Evolutionary conservation across 306 rosid species (phyloP).

Genomic region (Biancaea sappan): DNA sequence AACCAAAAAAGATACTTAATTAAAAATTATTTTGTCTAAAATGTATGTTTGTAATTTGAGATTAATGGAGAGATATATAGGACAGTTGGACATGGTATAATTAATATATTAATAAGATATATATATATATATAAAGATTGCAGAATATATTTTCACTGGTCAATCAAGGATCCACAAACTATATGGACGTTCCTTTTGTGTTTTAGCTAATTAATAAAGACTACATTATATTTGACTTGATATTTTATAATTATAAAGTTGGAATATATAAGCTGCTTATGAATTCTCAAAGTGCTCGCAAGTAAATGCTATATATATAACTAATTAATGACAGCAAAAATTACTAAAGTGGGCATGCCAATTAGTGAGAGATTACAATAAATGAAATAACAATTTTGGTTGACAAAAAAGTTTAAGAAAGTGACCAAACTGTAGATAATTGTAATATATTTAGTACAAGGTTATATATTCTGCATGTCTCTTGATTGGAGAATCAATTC

Average conservation of each 20-base stretch:
- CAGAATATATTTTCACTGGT: neutral
- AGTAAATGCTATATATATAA: neutral
- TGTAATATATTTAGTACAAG: conserved; percentile 3
- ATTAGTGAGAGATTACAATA: no score
- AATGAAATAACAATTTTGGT: no score
- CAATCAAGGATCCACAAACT: neutral
- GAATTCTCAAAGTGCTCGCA: neutral
- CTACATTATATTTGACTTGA: neutral
- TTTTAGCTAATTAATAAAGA: neutral
- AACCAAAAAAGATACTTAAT: no score
- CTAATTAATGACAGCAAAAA: neutral
- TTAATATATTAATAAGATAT: neutral
- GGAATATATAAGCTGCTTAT: neutral
- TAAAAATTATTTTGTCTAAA: no score
- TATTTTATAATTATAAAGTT: neutral
- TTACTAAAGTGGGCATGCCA: neutral
- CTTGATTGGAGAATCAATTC: conserved; percentile 30
- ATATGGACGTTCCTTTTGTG: neutral
- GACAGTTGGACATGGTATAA: neutral
- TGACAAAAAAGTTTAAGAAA: neutral
- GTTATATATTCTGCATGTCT: conserved; percentile 7
- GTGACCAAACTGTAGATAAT: neutral
- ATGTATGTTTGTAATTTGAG: neutral
- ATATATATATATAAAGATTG: neutral
- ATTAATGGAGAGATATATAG: neutral